Evolutionary conservation across 1,139 yeast genomes (phyloP).

Genomic region (Chernovozyma aurita): DNA sequence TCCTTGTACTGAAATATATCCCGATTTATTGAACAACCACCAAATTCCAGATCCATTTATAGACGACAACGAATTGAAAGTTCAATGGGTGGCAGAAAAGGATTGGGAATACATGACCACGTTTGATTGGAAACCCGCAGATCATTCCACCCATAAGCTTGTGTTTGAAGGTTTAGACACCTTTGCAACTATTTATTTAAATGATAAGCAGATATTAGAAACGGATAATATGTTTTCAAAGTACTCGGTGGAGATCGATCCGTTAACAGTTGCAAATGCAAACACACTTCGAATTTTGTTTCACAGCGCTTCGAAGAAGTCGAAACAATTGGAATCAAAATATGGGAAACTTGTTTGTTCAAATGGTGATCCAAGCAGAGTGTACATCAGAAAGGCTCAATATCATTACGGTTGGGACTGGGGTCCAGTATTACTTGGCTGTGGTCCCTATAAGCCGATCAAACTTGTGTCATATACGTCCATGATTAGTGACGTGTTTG

Average conservation of each 20-base stretch:
- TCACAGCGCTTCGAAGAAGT: constrained; percentile 18
- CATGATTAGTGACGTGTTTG: constrained; percentile 16
- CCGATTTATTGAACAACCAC: constrained; percentile 31
- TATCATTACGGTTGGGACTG: constrained; percentile 60
- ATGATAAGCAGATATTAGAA: constrained; percentile 24
- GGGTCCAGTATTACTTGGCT: constrained; percentile 47
- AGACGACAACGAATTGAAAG: constrained; percentile 32
- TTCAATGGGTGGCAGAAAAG: constrained; percentile 45
- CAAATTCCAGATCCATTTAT: constrained; percentile 42
- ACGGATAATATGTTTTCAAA: constrained; percentile 38
- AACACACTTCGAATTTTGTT: constrained; percentile 20
- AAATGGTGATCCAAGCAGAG: constrained; percentile 39
- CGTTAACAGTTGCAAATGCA: constrained; percentile 7
- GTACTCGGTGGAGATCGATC: constrained; percentile 13
- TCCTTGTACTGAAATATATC: constrained; percentile 29
- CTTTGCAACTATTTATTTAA: constrained; percentile 33
- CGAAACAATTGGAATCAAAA: constrained; percentile 18
- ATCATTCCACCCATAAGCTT: constrained; percentile 15
- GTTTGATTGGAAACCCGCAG: constrained; percentile 11
- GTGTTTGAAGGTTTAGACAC: constrained; percentile 45
- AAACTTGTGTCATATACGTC: constrained; percentile 22
- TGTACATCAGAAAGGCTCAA: constrained; percentile 48
- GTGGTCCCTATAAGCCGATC: constrained; percentile 45
- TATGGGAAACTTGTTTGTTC: constrained; percentile 20
- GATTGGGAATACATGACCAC: constrained; percentile 36